Evolutionary conservation across 164 flowering plant species (phyloP).

Genomic region (Echeveria elegans): DNA sequence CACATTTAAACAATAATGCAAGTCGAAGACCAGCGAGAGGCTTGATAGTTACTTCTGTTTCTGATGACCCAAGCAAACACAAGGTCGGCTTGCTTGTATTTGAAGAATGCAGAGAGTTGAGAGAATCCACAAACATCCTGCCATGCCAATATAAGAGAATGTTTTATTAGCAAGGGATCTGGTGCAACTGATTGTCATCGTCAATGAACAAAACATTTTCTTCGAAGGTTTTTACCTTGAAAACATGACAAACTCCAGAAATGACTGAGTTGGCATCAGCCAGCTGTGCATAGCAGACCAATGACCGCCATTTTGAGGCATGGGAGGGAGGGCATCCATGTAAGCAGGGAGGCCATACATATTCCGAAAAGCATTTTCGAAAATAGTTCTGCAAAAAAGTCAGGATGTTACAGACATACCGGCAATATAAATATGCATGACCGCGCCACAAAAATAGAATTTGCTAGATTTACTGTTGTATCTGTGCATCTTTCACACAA

Average conservation of each 20-base stretch:
- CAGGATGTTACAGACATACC: not conserved
- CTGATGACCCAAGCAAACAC: slow-evolving; percentile 64
- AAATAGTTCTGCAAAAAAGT: slow-evolving; percentile 47
- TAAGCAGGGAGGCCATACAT: slow-evolving; percentile 71
- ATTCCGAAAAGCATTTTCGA: slow-evolving; percentile 65
- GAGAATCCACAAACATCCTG: slow-evolving; percentile 93
- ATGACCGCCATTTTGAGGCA: slow-evolving; percentile 86
- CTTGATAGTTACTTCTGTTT: slow-evolving; percentile 46
- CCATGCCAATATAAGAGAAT: slow-evolving; percentile 5
- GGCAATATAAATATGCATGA: slow-evolving; percentile 18
- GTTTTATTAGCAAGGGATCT: not conserved
- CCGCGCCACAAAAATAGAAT: not conserved
- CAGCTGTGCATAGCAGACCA: slow-evolving; percentile 94
- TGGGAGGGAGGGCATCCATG: slow-evolving; percentile 83
- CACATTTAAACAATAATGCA: slow-evolving; percentile 4
- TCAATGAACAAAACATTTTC: not conserved
- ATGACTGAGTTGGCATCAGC: slow-evolving; percentile 96
- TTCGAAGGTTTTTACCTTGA: slow-evolving; percentile 40
- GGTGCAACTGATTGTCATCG: not conserved
- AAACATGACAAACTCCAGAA: slow-evolving; percentile 87
- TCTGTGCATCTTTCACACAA: not conserved
- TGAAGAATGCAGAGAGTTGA: slow-evolving; percentile 42
- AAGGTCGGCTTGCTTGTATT: slow-evolving; percentile 25
- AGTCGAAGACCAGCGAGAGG: not conserved
- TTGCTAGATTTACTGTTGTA: not conserved